These are phyloP conservation scores for Naganishia friedmannii DNA, from an alignment of 768 basidiomycete genomes.

Conservation along the genomic window DNA sequence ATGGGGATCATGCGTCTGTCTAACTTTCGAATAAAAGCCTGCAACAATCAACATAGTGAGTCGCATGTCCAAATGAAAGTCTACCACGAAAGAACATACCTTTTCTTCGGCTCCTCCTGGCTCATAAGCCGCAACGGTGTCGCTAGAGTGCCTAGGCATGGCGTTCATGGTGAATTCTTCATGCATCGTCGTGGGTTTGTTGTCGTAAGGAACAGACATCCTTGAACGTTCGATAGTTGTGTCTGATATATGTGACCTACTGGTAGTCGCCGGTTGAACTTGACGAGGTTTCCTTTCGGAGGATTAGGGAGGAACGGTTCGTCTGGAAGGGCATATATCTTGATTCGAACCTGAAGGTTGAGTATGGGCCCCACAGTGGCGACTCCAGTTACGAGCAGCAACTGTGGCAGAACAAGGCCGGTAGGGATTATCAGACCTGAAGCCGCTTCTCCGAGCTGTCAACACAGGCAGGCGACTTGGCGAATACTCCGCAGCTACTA, in stretches of 20 bases:
- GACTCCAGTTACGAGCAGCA: neutral
- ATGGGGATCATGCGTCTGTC: conserved; percentile 35
- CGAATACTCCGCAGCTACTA: neutral
- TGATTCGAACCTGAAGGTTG: neutral
- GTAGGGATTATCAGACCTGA: no score
- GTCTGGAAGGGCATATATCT: neutral
- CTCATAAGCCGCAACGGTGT: conserved; percentile 3
- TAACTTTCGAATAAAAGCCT: conserved; percentile 34
- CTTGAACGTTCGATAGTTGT: neutral
- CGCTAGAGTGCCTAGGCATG: neutral
- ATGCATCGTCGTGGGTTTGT: conserved; percentile 11
- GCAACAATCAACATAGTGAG: neutral
- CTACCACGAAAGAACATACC: neutral
- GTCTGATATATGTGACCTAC: neutral
- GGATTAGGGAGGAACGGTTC: neutral
- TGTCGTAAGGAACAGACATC: conserved; percentile 18
- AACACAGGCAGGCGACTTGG: neutral
- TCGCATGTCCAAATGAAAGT: neutral
- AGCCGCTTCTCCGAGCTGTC: neutral
- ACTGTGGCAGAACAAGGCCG: no score
- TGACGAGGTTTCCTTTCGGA: neutral
- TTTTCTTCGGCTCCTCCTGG: conserved; percentile 25
- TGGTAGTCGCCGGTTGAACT: no score
- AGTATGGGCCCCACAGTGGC: neutral
- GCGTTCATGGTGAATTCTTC: conserved; percentile 5